Evolutionary conservation across 305 asterid species (phyloP).

Genomic region (Andrographis paniculata): DNA sequence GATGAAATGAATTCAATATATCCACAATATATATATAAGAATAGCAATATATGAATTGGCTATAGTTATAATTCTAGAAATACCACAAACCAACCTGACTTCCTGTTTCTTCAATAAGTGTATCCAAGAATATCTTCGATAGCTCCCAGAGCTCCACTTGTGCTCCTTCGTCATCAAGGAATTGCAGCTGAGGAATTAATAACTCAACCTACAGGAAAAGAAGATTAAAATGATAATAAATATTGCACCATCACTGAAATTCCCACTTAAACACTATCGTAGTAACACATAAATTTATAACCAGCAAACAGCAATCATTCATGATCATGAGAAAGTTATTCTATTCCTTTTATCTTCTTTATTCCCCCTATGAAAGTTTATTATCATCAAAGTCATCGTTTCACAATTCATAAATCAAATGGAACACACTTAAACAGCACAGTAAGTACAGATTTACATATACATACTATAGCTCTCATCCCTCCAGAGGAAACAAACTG

Average conservation of each 20-base stretch:
- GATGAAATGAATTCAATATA: too few species aligned
- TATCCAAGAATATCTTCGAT: constrained; percentile 69
- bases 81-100: constrained; percentile 43
- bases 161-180: constrained; percentile 95
- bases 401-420: constrained; percentile 4
- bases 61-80: constrained; percentile 6
- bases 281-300: not conserved
- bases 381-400: constrained; percentile 1
- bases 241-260: not conserved
- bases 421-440: constrained; percentile 6
- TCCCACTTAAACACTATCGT: constrained; percentile 4
- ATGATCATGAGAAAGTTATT: constrained; percentile 1
- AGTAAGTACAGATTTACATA: not conserved
- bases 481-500: constrained; percentile 82
- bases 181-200: constrained; percentile 85
- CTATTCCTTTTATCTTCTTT: not conserved
- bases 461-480: constrained; percentile 74
- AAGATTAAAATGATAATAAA: not conserved
- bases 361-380: not conserved
- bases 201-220: constrained; percentile 64
- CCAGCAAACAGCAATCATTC: not conserved
- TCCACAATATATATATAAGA: too few species aligned
- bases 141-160: constrained; percentile 90
- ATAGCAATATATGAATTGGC: too few species aligned
- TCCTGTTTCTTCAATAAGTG: constrained; percentile 71